Conservation (phyloP, 768 basidiomycete species). For the Kwoniella newhampshirensis region DNA sequence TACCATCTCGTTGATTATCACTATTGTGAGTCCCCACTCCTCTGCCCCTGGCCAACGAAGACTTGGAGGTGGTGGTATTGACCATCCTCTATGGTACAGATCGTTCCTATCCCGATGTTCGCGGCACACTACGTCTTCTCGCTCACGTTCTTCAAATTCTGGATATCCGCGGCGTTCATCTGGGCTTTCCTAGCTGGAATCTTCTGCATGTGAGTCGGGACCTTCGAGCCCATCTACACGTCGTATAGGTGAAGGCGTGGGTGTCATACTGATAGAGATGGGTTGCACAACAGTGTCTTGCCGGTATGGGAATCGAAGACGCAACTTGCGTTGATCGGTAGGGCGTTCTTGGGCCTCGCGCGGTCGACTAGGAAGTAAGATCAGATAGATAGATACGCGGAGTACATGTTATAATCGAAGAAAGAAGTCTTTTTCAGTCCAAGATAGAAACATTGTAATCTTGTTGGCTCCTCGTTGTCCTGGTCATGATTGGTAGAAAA, state of each 20-base stretch:
- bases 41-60: too few species aligned
- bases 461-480: too few species aligned
- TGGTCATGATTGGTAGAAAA: too few species aligned
- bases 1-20: constrained; percentile 20
- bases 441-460: too few species aligned
- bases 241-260: background rate
- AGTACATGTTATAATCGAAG: too few species aligned
- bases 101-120: constrained; percentile 35
- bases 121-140: constrained; percentile 27
- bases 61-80: too few species aligned
- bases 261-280: background rate
- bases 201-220: constrained; percentile 30
- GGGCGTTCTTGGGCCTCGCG: background rate
- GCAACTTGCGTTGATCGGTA: constrained; percentile 11
- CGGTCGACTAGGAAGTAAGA: too few species aligned
- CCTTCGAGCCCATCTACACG: background rate
- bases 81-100: too few species aligned
- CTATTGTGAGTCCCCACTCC: constrained; percentile 14
- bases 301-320: constrained; percentile 23
- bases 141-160: constrained; percentile 25
- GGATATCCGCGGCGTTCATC: constrained; percentile 22
- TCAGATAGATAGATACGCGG: too few species aligned
- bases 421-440: too few species aligned
- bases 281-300: constrained; percentile 17
- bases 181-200: constrained; percentile 27